Percentiles rank a stretch among this genome's conserved stretches.
phyloP scores from a whole-genome alignment of 1,139 yeast species.

The Debaryomyces subglobosus region DNA sequence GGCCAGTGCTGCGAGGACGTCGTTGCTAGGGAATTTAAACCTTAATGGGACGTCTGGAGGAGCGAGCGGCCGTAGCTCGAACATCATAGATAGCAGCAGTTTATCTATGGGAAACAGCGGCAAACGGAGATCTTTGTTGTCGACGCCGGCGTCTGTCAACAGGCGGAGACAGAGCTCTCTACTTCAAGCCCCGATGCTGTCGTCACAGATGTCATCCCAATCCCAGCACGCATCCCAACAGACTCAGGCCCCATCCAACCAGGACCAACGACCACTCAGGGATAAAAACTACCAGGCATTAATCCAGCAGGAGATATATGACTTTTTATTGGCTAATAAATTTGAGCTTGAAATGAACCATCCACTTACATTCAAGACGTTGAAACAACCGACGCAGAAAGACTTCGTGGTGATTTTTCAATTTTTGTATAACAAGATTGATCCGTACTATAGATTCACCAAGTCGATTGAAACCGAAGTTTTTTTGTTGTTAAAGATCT shows the following conservation, averaged over 20 bases:
- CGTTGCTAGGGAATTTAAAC: slow-evolving; percentile 24
- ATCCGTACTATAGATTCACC: slow-evolving; percentile 75
- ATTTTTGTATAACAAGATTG: slow-evolving; percentile 74
- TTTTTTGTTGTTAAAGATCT: slow-evolving; percentile 60
- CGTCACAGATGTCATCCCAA: slow-evolving; percentile 23
- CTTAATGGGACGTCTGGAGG: slow-evolving; percentile 10
- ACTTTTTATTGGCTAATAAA: slow-evolving; percentile 61
- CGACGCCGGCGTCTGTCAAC: slow-evolving; percentile 44
- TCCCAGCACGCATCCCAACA: slow-evolving; percentile 16
- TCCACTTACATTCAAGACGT: slow-evolving; percentile 64
- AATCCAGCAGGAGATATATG: slow-evolving; percentile 67
- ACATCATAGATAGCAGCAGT: slow-evolving; percentile 8
- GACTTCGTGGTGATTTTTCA: slow-evolving; percentile 80
- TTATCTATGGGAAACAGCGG: slow-evolving; percentile 18
- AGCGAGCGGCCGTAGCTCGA: slow-evolving; percentile 8
- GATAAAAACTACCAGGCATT: slow-evolving; percentile 69
- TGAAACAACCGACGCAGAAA: slow-evolving; percentile 83
- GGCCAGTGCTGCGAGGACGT: slow-evolving; percentile 39
- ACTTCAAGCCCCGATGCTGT: slow-evolving; percentile 15
- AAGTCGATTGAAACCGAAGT: slow-evolving; percentile 78
- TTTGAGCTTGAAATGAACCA: slow-evolving; percentile 78
- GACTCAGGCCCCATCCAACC: slow-evolving; percentile 11
- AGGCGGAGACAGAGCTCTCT: slow-evolving; percentile 35
- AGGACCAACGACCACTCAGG: slow-evolving; percentile 77
- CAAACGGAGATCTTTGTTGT: slow-evolving; percentile 39